Percentiles rank a stretch among this genome's conserved stretches.
Conservation (phyloP, 352 stramenopile genomes). For the Blastocystis sp. region DNA sequence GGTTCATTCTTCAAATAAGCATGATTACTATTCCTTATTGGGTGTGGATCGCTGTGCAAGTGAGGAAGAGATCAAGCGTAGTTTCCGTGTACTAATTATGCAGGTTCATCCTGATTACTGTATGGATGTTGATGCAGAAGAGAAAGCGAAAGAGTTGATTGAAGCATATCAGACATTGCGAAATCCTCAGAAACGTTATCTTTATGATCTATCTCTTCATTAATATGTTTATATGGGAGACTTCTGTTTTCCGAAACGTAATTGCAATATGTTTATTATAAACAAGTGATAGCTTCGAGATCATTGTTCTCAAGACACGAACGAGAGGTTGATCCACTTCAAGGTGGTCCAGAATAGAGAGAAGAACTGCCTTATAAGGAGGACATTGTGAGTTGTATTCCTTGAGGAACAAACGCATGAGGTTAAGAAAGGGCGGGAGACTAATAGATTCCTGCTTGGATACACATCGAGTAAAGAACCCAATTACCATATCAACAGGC, state of each 20-base stretch:
- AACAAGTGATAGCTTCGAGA: not conserved
- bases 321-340: not conserved
- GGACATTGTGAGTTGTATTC: not conserved
- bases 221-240: conserved; percentile 1
- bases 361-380: not conserved
- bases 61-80: conserved; percentile 61
- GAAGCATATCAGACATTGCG: conserved; percentile 56
- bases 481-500: not conserved
- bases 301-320: not conserved
- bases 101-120: conserved; percentile 65
- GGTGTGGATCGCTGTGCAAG: conserved; percentile 62
- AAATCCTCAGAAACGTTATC: conserved; percentile 38
- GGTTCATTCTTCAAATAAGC: not conserved
- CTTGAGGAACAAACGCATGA: conserved; percentile 18
- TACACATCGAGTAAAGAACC: not conserved
- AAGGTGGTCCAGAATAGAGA: not conserved
- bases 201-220: conserved; percentile 63
- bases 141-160: conserved; percentile 29
- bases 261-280: conserved; percentile 27
- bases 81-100: conserved; percentile 65
- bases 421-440: not conserved
- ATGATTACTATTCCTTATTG: conserved; percentile 42
- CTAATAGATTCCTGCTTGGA: not conserved
- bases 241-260: not conserved
- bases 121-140: conserved; percentile 18